Percentiles rank a stretch among this genome's conserved stretches.
phyloP scores from a whole-genome alignment of 1,139 yeast species.

The Dujonia santamariae region DNA sequence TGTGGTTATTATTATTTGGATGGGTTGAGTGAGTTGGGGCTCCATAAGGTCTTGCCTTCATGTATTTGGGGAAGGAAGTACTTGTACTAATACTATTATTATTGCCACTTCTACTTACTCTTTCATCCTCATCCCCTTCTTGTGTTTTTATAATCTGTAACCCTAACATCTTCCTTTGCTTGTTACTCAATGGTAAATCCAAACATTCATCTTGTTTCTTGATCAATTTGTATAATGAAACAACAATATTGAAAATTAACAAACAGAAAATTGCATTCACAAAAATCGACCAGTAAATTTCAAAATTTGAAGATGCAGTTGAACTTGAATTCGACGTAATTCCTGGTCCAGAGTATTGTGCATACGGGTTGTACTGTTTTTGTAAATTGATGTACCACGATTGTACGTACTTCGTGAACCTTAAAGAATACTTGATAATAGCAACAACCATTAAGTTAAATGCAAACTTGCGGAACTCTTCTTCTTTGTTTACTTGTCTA shows the following conservation, averaged over 20 bases:
- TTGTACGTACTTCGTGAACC: too few relatives aligned
- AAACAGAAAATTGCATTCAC: conserved; percentile 11
- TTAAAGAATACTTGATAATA: too few relatives aligned
- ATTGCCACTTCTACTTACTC: neutral
- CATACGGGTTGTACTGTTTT: too few relatives aligned
- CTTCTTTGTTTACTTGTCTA: conserved; percentile 34
- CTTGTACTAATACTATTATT: too few relatives aligned
- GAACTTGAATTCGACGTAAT: too few relatives aligned
- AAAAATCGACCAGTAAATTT: neutral
- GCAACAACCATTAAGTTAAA: conserved; percentile 16
- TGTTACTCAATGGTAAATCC: conserved; percentile 39
- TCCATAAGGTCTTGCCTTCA: too few relatives aligned
- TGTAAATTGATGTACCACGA: too few relatives aligned
- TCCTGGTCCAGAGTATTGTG: too few relatives aligned
- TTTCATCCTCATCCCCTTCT: conserved; percentile 9
- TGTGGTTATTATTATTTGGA: too few relatives aligned
- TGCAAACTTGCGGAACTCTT: conserved; percentile 21
- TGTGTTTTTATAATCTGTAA: conserved; percentile 18
- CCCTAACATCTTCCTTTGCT: conserved; percentile 37
- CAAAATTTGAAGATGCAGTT: too few relatives aligned
- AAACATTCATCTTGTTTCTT: conserved; percentile 39
- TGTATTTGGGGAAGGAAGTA: too few relatives aligned
- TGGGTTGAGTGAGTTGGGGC: too few relatives aligned
- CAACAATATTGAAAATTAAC: conserved; percentile 15
- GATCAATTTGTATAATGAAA: conserved; percentile 19